Evolutionary conservation across 495 filamentous ascomycete species (phyloP).

Genomic region (Penicillium subrubescens): DNA sequence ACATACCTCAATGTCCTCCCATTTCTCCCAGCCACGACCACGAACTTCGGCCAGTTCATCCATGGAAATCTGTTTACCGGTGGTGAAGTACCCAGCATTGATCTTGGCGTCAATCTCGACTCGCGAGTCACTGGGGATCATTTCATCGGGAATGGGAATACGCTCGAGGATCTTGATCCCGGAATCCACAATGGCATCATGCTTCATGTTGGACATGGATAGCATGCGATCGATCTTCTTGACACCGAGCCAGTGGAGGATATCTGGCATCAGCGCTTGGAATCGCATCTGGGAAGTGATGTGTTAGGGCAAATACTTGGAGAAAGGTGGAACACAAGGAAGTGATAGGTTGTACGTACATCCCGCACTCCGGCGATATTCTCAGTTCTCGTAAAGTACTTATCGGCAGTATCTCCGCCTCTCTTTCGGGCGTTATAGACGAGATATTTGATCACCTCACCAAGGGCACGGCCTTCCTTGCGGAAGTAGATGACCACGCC

Average conservation of each 20-base stretch:
- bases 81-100: slow-evolving; percentile 94
- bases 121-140: slow-evolving; percentile 92
- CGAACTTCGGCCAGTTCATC: slow-evolving; percentile 83
- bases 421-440: slow-evolving; percentile 92
- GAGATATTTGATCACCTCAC: slow-evolving; percentile 97
- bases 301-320: no score
- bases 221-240: slow-evolving; percentile 99
- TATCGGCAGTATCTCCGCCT: slow-evolving; percentile 84
- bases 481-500: slow-evolving; percentile 99
- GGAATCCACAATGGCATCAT: slow-evolving; percentile 95
- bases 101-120: slow-evolving; percentile 99
- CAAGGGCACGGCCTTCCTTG: slow-evolving; percentile 92
- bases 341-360: no score
- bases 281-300: slow-evolving; percentile 73
- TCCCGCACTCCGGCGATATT: slow-evolving; percentile 94
- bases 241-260: slow-evolving; percentile 97
- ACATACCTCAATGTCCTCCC: slow-evolving; percentile 60
- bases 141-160: slow-evolving; percentile 88
- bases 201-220: slow-evolving; percentile 99
- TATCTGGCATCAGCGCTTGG: slow-evolving; percentile 98
- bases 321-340: no score
- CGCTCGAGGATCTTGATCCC: slow-evolving; percentile 94
- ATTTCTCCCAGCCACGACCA: slow-evolving; percentile 90
- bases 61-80: slow-evolving; percentile 83
- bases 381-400: slow-evolving; percentile 96